These are phyloP conservation scores for Colletotrichum sp. DNA, from an alignment of 2,329 filamentous ascomycete genomes.

Conservation along the genomic window DNA sequence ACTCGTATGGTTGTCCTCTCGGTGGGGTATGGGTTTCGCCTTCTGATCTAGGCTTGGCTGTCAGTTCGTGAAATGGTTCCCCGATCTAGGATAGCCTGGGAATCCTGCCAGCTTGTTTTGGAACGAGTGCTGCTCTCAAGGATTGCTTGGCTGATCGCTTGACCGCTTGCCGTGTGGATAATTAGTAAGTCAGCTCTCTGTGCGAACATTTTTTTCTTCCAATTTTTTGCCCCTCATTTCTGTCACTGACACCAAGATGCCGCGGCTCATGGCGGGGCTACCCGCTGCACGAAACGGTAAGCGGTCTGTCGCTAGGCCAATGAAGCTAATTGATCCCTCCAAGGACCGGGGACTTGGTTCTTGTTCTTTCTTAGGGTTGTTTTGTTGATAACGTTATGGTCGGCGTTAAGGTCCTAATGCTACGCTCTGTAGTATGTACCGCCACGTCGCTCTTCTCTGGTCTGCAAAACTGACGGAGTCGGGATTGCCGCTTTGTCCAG, in stretches of 20 bases:
- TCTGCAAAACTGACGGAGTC: background rate
- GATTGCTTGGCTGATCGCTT: background rate
- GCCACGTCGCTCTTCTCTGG: background rate
- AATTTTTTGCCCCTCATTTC: slow-evolving; percentile 8
- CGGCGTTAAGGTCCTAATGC: background rate
- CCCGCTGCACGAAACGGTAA: background rate
- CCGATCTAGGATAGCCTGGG: background rate
- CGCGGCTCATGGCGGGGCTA: slow-evolving; percentile 9
- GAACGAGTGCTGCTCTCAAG: background rate
- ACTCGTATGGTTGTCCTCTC: background rate
- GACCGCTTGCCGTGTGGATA: background rate
- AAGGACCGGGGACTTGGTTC: background rate
- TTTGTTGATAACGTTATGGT: background rate
- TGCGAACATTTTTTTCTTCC: background rate
- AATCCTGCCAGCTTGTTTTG: background rate
- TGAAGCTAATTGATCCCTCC: background rate
- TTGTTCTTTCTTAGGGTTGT: background rate
- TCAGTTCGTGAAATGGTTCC: slow-evolving; percentile 1
- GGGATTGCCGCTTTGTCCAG: background rate
- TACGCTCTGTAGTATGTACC: background rate
- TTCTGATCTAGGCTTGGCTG: background rate
- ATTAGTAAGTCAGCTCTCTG: background rate
- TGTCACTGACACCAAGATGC: slow-evolving; percentile 7
- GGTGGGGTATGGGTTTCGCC: background rate
- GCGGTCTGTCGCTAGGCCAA: background rate